Percentiles rank a stretch among this genome's conserved stretches.
phyloP scores from a whole-genome alignment of 2,329 filamentous ascomycete species.

The Pseudogymnoascus sp. region DNA sequence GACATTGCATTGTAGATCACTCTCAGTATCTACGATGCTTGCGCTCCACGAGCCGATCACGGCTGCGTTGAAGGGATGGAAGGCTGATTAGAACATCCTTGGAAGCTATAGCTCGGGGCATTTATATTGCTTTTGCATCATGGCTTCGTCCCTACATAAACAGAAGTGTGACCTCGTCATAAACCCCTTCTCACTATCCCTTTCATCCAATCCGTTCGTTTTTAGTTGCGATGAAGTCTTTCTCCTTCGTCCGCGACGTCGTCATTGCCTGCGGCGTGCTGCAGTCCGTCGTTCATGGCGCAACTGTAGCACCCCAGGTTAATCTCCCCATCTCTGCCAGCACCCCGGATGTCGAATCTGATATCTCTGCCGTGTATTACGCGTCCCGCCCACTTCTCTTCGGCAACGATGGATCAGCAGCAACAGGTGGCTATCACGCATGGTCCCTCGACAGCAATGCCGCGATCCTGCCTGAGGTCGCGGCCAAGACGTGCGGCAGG shows the following conservation, averaged over 20 bases:
- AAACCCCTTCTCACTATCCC: neutral
- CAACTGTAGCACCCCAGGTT: neutral
- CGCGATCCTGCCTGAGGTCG: constrained; percentile 26
- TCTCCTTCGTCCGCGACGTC: constrained; percentile 2
- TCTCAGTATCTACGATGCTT: neutral
- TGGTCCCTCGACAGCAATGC: constrained; percentile 32
- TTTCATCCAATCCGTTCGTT: neutral
- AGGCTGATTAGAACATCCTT: neutral
- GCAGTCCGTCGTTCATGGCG: neutral
- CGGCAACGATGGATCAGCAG: constrained; percentile 42
- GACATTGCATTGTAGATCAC: neutral
- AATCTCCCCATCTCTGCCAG: constrained; percentile 31
- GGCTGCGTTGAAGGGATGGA: neutral
- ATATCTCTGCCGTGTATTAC: constrained; percentile 39
- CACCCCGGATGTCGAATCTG: constrained; percentile 37
- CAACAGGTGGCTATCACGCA: constrained; percentile 38
- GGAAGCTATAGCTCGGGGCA: neutral
- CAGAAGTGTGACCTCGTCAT: neutral
- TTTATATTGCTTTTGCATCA: constrained; percentile 5
- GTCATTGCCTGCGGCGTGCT: neutral
- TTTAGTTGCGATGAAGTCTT: neutral
- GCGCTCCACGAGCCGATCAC: neutral
- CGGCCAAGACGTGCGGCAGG: constrained; percentile 43
- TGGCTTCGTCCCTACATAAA: neutral
- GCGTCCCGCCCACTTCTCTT: constrained; percentile 34